These are phyloP conservation scores for Breviolum minutum DNA, from an alignment of 73 alveolate genomes.

Conservation along the genomic window DNA sequence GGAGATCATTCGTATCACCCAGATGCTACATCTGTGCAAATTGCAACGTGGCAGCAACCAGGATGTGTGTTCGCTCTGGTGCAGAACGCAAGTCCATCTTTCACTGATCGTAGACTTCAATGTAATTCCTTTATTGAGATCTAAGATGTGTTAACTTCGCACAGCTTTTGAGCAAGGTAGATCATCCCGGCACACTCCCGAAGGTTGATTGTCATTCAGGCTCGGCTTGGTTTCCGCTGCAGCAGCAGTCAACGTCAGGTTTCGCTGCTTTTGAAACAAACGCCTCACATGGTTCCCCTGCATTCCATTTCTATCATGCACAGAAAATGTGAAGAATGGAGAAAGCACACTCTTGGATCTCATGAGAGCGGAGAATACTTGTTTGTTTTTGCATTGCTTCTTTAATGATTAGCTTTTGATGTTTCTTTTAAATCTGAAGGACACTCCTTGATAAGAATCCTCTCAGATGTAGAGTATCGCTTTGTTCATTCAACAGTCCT, in stretches of 20 bases:
- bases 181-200: background rate
- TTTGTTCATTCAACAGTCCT: background rate
- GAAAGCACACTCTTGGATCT: background rate
- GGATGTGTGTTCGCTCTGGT: background rate
- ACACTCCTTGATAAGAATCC: too few relatives aligned
- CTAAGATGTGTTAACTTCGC: background rate
- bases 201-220: constrained; percentile 9
- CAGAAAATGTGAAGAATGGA: background rate
- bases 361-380: background rate
- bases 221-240: background rate
- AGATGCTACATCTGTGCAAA: background rate
- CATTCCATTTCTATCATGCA: background rate
- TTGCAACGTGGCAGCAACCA: background rate
- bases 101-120: background rate
- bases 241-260: background rate
- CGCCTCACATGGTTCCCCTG: background rate
- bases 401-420: too few relatives aligned
- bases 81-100: background rate
- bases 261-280: background rate
- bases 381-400: background rate
- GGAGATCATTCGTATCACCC: background rate
- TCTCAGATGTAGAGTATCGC: background rate
- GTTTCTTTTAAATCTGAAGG: too few relatives aligned
- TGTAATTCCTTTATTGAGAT: background rate
- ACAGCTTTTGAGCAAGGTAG: background rate